Percentiles rank a stretch among this genome's conserved stretches.
phyloP scores from a whole-genome alignment of 2,329 filamentous ascomycete species.

The Fusarium abutilonis region DNA sequence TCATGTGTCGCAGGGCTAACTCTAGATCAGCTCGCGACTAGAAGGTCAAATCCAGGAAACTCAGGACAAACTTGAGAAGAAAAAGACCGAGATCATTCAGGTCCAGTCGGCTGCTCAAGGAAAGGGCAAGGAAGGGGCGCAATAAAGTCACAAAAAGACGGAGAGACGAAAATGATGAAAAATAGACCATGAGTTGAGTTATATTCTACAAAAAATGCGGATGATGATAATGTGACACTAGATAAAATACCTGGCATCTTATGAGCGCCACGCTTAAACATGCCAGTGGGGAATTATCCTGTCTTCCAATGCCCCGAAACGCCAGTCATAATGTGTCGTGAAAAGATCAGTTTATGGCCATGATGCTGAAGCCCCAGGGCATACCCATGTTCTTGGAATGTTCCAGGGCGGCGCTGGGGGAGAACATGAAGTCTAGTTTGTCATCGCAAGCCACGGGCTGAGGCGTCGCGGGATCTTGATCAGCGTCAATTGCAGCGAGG shows the following conservation, averaged over 20 bases:
- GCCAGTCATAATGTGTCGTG: conserved; percentile 37
- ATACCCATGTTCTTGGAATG: conserved; percentile 43
- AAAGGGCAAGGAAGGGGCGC: conserved; percentile 46
- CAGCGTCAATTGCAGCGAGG: conserved; percentile 41
- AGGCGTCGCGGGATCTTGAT: conserved; percentile 38
- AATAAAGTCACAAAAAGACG: conserved; percentile 24
- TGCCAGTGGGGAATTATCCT: conserved; percentile 14
- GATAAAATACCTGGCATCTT: conserved; percentile 31
- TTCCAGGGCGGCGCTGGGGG: conserved; percentile 37
- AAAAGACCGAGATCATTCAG: conserved; percentile 69
- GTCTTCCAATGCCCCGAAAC: conserved; percentile 28
- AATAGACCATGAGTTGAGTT: conserved; percentile 47
- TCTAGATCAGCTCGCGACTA: conserved; percentile 49
- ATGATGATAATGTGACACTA: conserved; percentile 40
- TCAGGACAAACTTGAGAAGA: conserved; percentile 66
- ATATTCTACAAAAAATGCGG: conserved; percentile 41
- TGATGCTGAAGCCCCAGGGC: conserved; percentile 43
- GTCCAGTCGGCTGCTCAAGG: conserved; percentile 55
- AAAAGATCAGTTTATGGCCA: conserved; percentile 43
- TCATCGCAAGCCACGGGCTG: conserved; percentile 41
- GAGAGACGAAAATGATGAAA: conserved; percentile 11
- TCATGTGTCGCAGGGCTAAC: conserved; percentile 22
- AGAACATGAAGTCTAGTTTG: conserved; percentile 40
- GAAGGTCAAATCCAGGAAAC: conserved; percentile 65
- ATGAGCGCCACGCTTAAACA: conserved; percentile 33